These are phyloP conservation scores for Sherardia arvensis DNA, from an alignment of 257 asterid genomes.

Conservation along the genomic window DNA sequence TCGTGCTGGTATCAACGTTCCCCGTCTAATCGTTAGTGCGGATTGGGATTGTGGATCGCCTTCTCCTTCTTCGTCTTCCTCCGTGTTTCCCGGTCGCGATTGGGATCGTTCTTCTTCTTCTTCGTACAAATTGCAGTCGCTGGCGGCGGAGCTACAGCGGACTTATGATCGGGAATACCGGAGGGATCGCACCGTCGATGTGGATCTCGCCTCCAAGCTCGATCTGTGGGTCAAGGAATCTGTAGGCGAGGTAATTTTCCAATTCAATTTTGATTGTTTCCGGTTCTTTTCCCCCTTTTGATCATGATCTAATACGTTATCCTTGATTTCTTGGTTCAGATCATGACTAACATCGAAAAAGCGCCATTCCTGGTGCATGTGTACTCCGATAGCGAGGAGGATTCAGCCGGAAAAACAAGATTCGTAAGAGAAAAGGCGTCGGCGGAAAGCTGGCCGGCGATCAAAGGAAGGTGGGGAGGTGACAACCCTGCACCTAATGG, in stretches of 20 bases:
- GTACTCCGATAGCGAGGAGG: slow-evolving; percentile 15
- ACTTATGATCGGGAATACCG: neutral
- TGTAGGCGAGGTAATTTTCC: slow-evolving; percentile 20
- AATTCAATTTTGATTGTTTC: neutral
- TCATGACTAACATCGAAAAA: slow-evolving; percentile 23
- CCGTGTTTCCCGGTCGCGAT: neutral
- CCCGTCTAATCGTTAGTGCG: neutral
- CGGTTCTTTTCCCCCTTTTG: no score
- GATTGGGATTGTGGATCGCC: neutral
- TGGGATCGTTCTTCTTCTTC: neutral
- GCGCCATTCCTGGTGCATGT: slow-evolving; percentile 34
- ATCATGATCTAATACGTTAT: no score
- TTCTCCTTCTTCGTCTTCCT: neutral
- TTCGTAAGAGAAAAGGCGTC: slow-evolving; percentile 22
- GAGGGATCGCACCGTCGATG: slow-evolving; percentile 5
- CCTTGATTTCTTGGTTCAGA: slow-evolving; percentile 9
- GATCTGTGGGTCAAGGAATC: slow-evolving; percentile 29
- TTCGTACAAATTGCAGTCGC: neutral
- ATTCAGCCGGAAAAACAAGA: slow-evolving; percentile 6
- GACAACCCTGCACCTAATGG: slow-evolving; percentile 16
- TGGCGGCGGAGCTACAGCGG: neutral
- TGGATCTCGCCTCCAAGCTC: slow-evolving; percentile 17
- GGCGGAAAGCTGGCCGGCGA: slow-evolving; percentile 17
- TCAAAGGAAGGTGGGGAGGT: slow-evolving; percentile 21
- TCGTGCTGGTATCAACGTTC: neutral